Evolutionary conservation across 192 early-diverging fungal species (phyloP), one percentile per base, ranked within the genome.

Genomic region (Pilobolus umbonatus): DNA sequence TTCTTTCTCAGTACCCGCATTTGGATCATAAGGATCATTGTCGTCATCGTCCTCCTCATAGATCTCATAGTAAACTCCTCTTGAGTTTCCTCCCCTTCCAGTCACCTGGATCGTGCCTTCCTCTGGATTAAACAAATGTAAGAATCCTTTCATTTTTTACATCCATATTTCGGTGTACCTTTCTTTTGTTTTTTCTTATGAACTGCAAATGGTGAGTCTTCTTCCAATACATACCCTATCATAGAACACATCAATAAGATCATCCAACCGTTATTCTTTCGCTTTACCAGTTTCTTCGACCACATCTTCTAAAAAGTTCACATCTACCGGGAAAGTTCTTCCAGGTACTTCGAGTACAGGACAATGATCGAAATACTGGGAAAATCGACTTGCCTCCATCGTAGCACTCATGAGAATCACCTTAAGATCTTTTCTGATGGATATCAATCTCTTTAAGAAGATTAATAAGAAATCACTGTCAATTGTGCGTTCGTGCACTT

Each of bases 401-500:
- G 88, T 92, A 11, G 87, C 87, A 68, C 80, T 83, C 88, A 91
- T 90, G 9, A 89, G 60, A 49, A 89, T 73, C 12, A 85, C 35
- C 64, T 72, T 74, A 4, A 92, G 44, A 50, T 86, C 85, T 1
- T 65, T 60, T 1, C 78, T 67, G 30, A 36, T 42, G 14, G 72
- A 47, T 28, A 74, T 55, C 12, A 92, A 68, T 14, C 80, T 75
- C 39, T 72, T 75, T 40, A 91, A 67, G 28, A 84, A 69, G 36
- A 90, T 72, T 15, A 92, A 34, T 48, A 92, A 59, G 59, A 92
- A 90, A 66, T 92, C 90, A 8, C 77, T 80, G 56, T 91, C 89
- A 12, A 92, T 64, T 0, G 73, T 79, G 8, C 90, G 73, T 55
- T 92, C 89, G 55, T 92, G 89, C 2, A 90, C 83, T 63, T 92